phyloP scores from a whole-genome alignment of 768 basidiomycete genomes.

The Trametes cingulata region DNA sequence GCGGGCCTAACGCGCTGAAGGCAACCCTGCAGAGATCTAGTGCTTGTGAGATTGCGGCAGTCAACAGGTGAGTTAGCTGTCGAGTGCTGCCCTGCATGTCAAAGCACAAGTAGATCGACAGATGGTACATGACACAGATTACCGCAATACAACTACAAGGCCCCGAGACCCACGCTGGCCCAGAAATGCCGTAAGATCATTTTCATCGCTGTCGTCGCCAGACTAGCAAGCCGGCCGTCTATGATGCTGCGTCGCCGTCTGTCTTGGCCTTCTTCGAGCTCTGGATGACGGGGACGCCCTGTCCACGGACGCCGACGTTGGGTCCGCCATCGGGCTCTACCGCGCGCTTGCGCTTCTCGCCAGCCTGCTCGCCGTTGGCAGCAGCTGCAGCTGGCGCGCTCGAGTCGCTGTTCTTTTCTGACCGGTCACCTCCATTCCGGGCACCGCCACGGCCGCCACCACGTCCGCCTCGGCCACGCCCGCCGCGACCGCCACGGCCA shows the following conservation, averaged over 20 bases:
- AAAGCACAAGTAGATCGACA: background rate
- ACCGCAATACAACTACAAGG: constrained; percentile 10
- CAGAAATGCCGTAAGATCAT: background rate
- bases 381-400: constrained; percentile 13
- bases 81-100: background rate
- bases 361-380: constrained; percentile 47
- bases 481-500: constrained; percentile 41
- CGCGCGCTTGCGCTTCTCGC: constrained; percentile 77
- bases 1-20: too few relatives aligned
- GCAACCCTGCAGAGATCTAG: too few relatives aligned
- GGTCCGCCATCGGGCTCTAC: constrained; percentile 80
- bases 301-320: constrained; percentile 65
- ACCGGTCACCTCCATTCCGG: constrained; percentile 24
- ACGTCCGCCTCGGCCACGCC: constrained; percentile 43
- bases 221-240: background rate
- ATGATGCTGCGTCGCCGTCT: constrained; percentile 32
- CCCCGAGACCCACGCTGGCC: background rate
- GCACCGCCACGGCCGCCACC: constrained; percentile 37
- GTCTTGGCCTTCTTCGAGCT: constrained; percentile 44
- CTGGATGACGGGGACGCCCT: constrained; percentile 51
- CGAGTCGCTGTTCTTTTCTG: constrained; percentile 20
- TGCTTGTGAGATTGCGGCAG: too few relatives aligned
- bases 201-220: background rate
- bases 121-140: constrained; percentile 4
- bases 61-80: background rate